These are phyloP conservation scores for Candida adriatica DNA, from an alignment of 805 yeast genomes.

Conservation along the genomic window DNA sequence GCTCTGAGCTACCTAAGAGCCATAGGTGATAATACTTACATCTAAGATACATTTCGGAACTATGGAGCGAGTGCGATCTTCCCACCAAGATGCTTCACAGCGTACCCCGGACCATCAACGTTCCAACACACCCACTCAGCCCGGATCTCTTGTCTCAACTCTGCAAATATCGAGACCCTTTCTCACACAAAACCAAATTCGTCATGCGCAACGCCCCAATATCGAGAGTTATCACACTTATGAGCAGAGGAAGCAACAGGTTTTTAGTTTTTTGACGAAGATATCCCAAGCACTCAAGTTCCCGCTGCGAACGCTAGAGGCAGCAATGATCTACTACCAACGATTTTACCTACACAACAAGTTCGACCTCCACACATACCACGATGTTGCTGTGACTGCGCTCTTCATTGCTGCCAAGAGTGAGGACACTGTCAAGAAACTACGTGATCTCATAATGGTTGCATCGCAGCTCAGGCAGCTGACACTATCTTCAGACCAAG, in stretches of 20 bases:
- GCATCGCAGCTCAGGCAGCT: slow-evolving; percentile 29
- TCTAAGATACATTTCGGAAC: too few species aligned
- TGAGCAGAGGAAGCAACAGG: slow-evolving; percentile 44
- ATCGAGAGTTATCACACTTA: slow-evolving; percentile 44
- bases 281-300: slow-evolving; percentile 49
- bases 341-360: slow-evolving; percentile 59
- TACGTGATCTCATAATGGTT: slow-evolving; percentile 49
- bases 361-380: slow-evolving; percentile 47
- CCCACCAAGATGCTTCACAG: neutral
- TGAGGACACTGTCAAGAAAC: slow-evolving; percentile 78
- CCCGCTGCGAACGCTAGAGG: slow-evolving; percentile 64
- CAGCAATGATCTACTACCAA: slow-evolving; percentile 69
- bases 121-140: neutral
- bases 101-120: neutral
- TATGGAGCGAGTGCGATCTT: too few species aligned
- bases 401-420: slow-evolving; percentile 67
- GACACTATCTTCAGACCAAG: slow-evolving; percentile 23
- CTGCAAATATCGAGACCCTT: slow-evolving; percentile 53
- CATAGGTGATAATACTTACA: too few species aligned
- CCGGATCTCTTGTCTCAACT: slow-evolving; percentile 17
- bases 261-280: slow-evolving; percentile 47
- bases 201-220: slow-evolving; percentile 43
- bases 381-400: slow-evolving; percentile 62
- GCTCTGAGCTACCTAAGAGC: too few species aligned
- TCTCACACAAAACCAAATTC: slow-evolving; percentile 47